These are phyloP conservation scores for Lipomyces oligophaga DNA, from an alignment of 805 yeast genomes.

Conservation along the genomic window DNA sequence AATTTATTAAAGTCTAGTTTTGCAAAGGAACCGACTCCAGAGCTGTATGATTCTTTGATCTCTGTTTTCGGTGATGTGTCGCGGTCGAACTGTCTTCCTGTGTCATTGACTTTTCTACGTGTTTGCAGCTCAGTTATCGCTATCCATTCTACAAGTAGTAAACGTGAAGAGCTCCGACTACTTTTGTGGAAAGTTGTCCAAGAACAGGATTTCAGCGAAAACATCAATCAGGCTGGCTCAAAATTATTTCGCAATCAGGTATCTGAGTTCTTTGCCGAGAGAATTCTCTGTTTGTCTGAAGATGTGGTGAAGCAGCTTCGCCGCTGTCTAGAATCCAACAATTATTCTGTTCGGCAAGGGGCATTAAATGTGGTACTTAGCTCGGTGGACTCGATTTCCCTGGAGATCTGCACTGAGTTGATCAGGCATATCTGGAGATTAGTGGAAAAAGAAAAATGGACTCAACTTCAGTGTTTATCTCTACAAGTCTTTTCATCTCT, in stretches of 20 bases:
- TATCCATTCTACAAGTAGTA: background rate
- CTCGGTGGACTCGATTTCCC: background rate
- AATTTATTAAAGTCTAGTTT: constrained; percentile 1
- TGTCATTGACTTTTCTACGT: constrained; percentile 6
- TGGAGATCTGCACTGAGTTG: background rate
- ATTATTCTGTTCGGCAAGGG: constrained; percentile 3
- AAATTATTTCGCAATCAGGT: constrained; percentile 13
- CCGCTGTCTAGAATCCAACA: constrained; percentile 2
- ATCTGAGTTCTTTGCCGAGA: constrained; percentile 1
- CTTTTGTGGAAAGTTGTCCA: background rate
- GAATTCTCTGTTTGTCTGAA: background rate
- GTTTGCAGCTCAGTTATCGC: constrained; percentile 7
- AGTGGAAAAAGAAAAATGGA: constrained; percentile 23
- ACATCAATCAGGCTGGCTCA: constrained; percentile 2
- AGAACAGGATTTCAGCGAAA: constrained; percentile 2
- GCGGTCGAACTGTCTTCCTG: constrained; percentile 6
- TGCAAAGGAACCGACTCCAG: background rate
- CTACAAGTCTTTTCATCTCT: constrained; percentile 22
- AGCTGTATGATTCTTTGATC: background rate
- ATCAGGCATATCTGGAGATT: background rate
- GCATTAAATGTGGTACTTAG: constrained; percentile 1
- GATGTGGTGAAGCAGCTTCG: constrained; percentile 4
- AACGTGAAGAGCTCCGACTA: background rate
- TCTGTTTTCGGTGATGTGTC: constrained; percentile 11
- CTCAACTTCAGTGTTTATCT: constrained; percentile 33